Evolutionary conservation across 2,329 filamentous ascomycete genomes (phyloP).

Genomic region (Plenodomus lindquistii): DNA sequence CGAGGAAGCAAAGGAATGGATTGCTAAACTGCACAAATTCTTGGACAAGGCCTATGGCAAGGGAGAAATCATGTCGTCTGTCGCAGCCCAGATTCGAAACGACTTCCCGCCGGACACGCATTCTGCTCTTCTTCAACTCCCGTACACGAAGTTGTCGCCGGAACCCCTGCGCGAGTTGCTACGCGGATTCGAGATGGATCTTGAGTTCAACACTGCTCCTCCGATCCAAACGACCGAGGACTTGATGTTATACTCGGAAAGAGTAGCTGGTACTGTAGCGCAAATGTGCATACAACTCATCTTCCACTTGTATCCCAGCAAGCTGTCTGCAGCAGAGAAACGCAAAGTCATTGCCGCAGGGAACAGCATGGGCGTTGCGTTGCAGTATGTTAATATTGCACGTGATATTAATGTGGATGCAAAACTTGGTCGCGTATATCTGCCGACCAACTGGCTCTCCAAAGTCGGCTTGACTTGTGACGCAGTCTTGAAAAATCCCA

Average conservation of each 20-base stretch:
- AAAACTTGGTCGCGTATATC: conserved; percentile 66
- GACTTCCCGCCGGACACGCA: conserved; percentile 59
- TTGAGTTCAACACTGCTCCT: conserved; percentile 54
- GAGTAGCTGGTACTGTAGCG: conserved; percentile 74
- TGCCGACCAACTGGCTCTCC: conserved; percentile 67
- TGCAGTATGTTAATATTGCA: conserved; percentile 79
- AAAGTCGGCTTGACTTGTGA: conserved; percentile 59
- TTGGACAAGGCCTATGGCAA: conserved; percentile 58
- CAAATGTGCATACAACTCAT: conserved; percentile 70
- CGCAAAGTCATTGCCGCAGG: conserved; percentile 60
- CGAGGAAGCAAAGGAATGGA: conserved; percentile 61
- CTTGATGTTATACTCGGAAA: conserved; percentile 65
- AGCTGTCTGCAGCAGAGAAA: conserved; percentile 33
- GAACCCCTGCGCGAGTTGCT: conserved; percentile 67
- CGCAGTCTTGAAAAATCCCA: conserved; percentile 58
- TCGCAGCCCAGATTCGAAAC: conserved; percentile 45
- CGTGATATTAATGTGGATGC: conserved; percentile 73
- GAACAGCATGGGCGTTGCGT: conserved; percentile 69
- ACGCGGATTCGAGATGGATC: conserved; percentile 70
- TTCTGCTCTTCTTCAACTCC: conserved; percentile 63
- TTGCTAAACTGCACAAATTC: conserved; percentile 61
- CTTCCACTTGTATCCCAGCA: conserved; percentile 58
- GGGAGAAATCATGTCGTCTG: conserved; percentile 9
- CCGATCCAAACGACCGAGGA: conserved; percentile 64
- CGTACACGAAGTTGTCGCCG: conserved; percentile 59